Evolutionary conservation across 371 early-diverging fungal genomes (phyloP).

Genomic region (Capillidium heterosporum): DNA sequence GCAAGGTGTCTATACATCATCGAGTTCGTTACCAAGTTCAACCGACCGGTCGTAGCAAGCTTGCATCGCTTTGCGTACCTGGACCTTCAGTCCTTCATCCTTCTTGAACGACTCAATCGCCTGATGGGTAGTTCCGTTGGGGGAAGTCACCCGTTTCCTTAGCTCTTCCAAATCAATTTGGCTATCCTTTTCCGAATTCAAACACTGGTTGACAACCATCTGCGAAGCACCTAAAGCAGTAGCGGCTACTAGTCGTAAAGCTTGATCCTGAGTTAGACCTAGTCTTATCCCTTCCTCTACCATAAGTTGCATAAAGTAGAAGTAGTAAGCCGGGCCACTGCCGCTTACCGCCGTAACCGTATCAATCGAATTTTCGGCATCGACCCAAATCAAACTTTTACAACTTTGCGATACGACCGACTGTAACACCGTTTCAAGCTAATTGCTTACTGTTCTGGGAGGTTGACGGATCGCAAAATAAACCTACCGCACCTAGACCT

Average conservation of each 20-base stretch:
- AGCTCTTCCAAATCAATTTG: conserved; percentile 44
- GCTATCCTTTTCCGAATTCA: background rate
- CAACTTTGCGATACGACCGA: conserved; percentile 24
- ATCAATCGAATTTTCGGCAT: conserved; percentile 55
- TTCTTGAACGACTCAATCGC: conserved; percentile 61
- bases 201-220: conserved; percentile 50
- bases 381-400: conserved; percentile 63
- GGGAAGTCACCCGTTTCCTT: conserved; percentile 73
- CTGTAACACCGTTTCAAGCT: conserved; percentile 39
- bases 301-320: conserved; percentile 78
- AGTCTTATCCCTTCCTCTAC: conserved; percentile 60
- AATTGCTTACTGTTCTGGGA: conserved; percentile 28
- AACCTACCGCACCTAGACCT: conserved; percentile 70
- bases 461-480: conserved; percentile 48
- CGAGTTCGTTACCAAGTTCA: background rate
- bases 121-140: conserved; percentile 87
- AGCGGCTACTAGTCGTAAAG: conserved; percentile 63
- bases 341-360: conserved; percentile 79
- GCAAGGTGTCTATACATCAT: too few relatives aligned
- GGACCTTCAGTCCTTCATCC: conserved; percentile 10
- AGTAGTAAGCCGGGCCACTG: conserved; percentile 86
- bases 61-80: background rate
- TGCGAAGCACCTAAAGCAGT: conserved; percentile 78
- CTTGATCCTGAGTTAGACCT: conserved; percentile 56
- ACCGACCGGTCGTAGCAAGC: background rate